Evolutionary conservation across 2,329 filamentous ascomycete species (phyloP).

Genomic region (Talaromyces sp.): DNA sequence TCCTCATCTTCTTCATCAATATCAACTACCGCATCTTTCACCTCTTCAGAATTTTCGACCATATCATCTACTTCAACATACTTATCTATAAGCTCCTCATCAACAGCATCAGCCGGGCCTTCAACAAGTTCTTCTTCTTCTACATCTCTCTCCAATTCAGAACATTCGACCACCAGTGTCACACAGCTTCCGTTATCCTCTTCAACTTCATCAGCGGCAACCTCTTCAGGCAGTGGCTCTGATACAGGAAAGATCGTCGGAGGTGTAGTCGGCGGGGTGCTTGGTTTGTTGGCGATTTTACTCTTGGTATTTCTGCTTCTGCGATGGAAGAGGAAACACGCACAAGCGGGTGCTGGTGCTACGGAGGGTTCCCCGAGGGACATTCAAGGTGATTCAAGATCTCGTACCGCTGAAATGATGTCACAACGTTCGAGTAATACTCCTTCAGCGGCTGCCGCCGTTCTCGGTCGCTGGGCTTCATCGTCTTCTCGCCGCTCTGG

Average conservation of each 20-base stretch:
- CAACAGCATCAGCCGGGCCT: neutral
- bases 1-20: slow-evolving; percentile 3
- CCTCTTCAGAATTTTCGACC: slow-evolving; percentile 3
- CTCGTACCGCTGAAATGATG: slow-evolving; percentile 29
- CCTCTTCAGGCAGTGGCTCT: slow-evolving; percentile 19
- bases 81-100: slow-evolving; percentile 3
- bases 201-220: neutral
- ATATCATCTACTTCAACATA: slow-evolving; percentile 5
- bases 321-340: slow-evolving; percentile 20
- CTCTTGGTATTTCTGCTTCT: slow-evolving; percentile 34
- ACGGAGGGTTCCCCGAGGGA: slow-evolving; percentile 21
- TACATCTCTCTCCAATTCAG: neutral
- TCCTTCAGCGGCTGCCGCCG: slow-evolving; percentile 38
- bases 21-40: neutral
- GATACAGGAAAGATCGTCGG: slow-evolving; percentile 56
- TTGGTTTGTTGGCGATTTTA: slow-evolving; percentile 53
- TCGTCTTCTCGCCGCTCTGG: slow-evolving; percentile 30
- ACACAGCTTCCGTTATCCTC: slow-evolving; percentile 3
- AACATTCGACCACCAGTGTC: neutral
- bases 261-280: slow-evolving; percentile 60
- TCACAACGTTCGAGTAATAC: slow-evolving; percentile 38
- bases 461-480: slow-evolving; percentile 42
- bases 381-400: slow-evolving; percentile 23
- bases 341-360: neutral
- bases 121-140: neutral